Evolutionary conservation across 176 grass and related monocot genomes (phyloP), one percentile per base, ranked within the genome.

Genomic region (Oryza punctata): DNA sequence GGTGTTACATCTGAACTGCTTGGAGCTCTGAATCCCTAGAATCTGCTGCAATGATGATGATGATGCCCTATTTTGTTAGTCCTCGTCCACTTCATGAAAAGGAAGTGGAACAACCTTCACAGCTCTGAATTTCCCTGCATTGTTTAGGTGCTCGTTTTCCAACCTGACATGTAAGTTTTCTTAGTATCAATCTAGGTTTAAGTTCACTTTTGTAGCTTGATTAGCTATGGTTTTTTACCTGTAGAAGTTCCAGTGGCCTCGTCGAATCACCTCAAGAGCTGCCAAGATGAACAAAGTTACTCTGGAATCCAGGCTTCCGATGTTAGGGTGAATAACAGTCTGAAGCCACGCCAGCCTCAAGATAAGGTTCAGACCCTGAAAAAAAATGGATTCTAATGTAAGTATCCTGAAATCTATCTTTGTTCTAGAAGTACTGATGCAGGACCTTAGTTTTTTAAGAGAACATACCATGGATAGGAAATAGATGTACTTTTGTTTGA

Each of bases 181-280:
- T 86, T 72, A 46, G 69, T 81, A 15, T 40, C 43, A 76, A 75
- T 82, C 40, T 61, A 69, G 13, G 18, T 79, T 86, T 69, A 83
- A 74, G 41, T 74, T 79, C 2, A 86, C 18, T 43, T 73, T 19
- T 73, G 63, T 4, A 72, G 33, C 13, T 79, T 78, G 28, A 69
- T 83, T 72, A 33, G 37, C 21, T 83, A 74, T 18, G 33, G 24
- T 12, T 83, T 72, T 61, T 61, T 86, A 96, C 96, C 96, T 92
- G 75, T 96, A 99, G 67, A 96, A 96, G 73, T 99, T 99, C 96
- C 96, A 99, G 68, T 94, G 93, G 74, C 96, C 96, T 78, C 96
- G 85, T 69, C 96, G 85, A 70, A 99, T 94, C 69, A 99, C 96
- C 69, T 96, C 96, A 30, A 99, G 96, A 65, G 93, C 91, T 81